phyloP scores from a whole-genome alignment of 495 filamentous ascomycete species.

The Platismatia glauca region DNA sequence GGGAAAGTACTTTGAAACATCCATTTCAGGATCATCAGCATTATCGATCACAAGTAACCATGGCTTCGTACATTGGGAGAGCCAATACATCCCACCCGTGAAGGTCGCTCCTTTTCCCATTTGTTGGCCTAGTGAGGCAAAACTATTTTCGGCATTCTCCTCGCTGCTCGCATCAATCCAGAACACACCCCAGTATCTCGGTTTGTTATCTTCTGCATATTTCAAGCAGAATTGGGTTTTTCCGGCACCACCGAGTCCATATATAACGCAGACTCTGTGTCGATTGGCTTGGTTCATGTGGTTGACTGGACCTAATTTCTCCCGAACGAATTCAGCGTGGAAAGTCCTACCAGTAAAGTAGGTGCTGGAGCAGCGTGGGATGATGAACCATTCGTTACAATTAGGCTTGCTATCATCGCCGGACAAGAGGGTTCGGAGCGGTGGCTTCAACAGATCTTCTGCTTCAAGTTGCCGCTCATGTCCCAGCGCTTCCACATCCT shows the following conservation, averaged over 20 bases:
- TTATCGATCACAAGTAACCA: slow-evolving; percentile 42
- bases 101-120: slow-evolving; percentile 21
- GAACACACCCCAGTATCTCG: slow-evolving; percentile 38
- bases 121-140: slow-evolving; percentile 23
- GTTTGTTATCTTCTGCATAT: neutral
- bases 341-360: slow-evolving; percentile 22
- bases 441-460: slow-evolving; percentile 11
- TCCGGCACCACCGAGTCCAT: slow-evolving; percentile 30
- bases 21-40: slow-evolving; percentile 34
- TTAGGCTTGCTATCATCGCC: neutral
- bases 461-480: slow-evolving; percentile 9
- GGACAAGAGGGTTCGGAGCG: neutral
- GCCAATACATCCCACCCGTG: slow-evolving; percentile 20
- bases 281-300: neutral
- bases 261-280: slow-evolving; percentile 27
- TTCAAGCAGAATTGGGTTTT: slow-evolving; percentile 31
- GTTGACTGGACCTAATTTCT: slow-evolving; percentile 11
- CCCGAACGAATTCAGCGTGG: slow-evolving; percentile 5
- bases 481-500: slow-evolving; percentile 5
- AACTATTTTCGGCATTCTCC: slow-evolving; percentile 24
- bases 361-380: slow-evolving; percentile 14
- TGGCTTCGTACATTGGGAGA: slow-evolving; percentile 25
- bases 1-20: slow-evolving; percentile 30
- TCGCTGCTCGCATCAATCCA: slow-evolving; percentile 33
- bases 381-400: slow-evolving; percentile 13